These are phyloP conservation scores for Ophiosphaerella herpotricha DNA, from an alignment of 2,329 filamentous ascomycete genomes.

Conservation along the genomic window DNA sequence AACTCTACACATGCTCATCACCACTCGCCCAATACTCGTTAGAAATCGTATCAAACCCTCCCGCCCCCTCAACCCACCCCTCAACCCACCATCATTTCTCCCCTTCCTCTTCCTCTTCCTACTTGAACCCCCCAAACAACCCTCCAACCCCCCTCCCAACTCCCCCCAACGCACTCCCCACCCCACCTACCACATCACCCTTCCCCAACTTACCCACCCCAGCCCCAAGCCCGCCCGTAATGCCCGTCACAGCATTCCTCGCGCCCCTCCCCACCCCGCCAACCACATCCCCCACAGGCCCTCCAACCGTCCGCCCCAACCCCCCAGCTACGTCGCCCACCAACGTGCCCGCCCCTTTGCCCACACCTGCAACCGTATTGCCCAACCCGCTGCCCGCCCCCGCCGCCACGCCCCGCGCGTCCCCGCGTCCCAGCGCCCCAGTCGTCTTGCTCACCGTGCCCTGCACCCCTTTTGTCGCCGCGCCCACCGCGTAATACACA, in stretches of 20 bases:
- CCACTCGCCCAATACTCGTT: conserved; percentile 1
- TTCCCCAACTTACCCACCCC: conserved; percentile 52
- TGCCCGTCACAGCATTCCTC: conserved; percentile 47
- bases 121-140: conserved; percentile 32
- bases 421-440: conserved; percentile 48
- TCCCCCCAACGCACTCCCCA: conserved; percentile 49
- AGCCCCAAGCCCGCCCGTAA: conserved; percentile 51
- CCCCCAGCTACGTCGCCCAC: conserved; percentile 47
- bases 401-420: conserved; percentile 45
- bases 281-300: conserved; percentile 49
- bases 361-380: conserved; percentile 43
- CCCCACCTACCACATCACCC: conserved; percentile 51
- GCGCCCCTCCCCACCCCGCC: conserved; percentile 50
- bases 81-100: conserved; percentile 18
- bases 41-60: conserved; percentile 1
- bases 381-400: conserved; percentile 47
- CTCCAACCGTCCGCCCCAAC: conserved; percentile 43
- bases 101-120: conserved; percentile 22
- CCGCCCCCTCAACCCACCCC: conserved; percentile 10
- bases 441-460: conserved; percentile 52
- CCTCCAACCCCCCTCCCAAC: conserved; percentile 46
- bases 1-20: conserved; percentile 2
- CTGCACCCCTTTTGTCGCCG: conserved; percentile 49
- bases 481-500: conserved; percentile 48
- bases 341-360: conserved; percentile 42